Evolutionary conservation across 495 filamentous ascomycete genomes (phyloP), one percentile per base, ranked within the genome.

Genomic region (Talaromyces thailandensis): DNA sequence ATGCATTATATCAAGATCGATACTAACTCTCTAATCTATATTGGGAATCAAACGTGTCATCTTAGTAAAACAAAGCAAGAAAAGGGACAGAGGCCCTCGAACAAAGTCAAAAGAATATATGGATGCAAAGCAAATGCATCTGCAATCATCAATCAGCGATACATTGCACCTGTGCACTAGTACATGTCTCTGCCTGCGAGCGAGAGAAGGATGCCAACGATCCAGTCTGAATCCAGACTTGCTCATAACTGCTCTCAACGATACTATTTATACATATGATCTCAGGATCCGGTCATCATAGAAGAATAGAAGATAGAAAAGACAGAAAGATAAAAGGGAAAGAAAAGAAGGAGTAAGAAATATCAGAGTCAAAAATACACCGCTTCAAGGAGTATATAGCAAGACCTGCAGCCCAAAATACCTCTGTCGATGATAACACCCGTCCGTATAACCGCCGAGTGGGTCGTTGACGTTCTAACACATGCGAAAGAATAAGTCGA

Each of bases 261-360:
- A 57, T 24, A 57, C 55, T 57, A 57, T 57, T 57, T 57, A 57
- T 57, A 57, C 55, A 57, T 35, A 35, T 57, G 55, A 57, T 57
- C 55, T 31, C 29, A 35, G 24, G 26, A 21, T 21, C 24, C 23
- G 55, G 55, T 32, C 53, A 45, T 59, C 37, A 63, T 51, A 35
- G 21, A 48, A 31, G 26, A 60, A 63, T 51, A 35, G 21, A 48
- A 31, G 26, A 60, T 23, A 62, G 60, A 52, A 62, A 56, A 43
- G 45, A 23, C 31, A 59, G 12, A 58, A 37, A 58, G 58, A 59
- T 48, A 28, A 58, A 64, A 55, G 57, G 56, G 52, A 56, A 16
- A n/a, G 35, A 58, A 55, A 59, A 63, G 51, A 55, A 55, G 24
- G 26, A 28, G 51, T 28, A 55, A 28, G 51, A 55, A 55, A 55